Evolutionary conservation across 352 stramenopile species (phyloP).

Genomic region (Pythium myriotylum): DNA sequence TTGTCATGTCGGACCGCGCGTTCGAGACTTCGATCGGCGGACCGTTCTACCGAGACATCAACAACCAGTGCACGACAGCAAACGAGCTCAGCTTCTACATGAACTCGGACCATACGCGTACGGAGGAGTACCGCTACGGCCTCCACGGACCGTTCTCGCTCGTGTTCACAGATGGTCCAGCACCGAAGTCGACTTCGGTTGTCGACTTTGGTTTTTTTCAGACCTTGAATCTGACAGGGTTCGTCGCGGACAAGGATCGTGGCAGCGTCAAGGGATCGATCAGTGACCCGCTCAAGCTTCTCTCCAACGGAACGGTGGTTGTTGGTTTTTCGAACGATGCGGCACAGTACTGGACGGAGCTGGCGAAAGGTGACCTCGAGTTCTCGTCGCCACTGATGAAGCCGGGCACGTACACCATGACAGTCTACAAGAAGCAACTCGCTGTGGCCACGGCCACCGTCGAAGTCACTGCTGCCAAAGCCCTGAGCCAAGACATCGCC

Average conservation of each 20-base stretch:
- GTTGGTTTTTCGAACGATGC: conserved; percentile 38
- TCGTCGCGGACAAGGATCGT: conserved; percentile 36
- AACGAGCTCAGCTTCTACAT: conserved; percentile 67
- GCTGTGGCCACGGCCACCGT: conserved; percentile 38
- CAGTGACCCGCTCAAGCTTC: conserved; percentile 31
- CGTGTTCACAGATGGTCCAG: conserved; percentile 39
- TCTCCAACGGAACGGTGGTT: conserved; percentile 33
- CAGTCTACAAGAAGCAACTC: conserved; percentile 61
- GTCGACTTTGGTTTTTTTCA: conserved; percentile 55
- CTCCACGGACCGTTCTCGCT: conserved; percentile 57
- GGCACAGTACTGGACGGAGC: conserved; percentile 48
- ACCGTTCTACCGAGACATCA: conserved; percentile 61
- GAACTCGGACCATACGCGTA: conserved; percentile 63
- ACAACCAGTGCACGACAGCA: conserved; percentile 49
- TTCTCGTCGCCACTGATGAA: conserved; percentile 54
- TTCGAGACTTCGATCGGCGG: conserved; percentile 52
- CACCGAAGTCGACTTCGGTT: conserved; percentile 22
- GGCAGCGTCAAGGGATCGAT: conserved; percentile 41
- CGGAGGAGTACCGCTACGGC: conserved; percentile 53
- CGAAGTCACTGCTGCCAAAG: conserved; percentile 27
- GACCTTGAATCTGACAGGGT: conserved; percentile 33
- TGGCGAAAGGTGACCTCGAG: conserved; percentile 15
- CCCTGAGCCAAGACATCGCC: conserved; percentile 14
- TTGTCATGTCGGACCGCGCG: conserved; percentile 47
- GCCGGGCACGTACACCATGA: conserved; percentile 48